Percentiles rank a stretch among this genome's conserved stretches.
phyloP scores from a whole-genome alignment of 345 rosid species.

The Citrus cavaleriei region DNA sequence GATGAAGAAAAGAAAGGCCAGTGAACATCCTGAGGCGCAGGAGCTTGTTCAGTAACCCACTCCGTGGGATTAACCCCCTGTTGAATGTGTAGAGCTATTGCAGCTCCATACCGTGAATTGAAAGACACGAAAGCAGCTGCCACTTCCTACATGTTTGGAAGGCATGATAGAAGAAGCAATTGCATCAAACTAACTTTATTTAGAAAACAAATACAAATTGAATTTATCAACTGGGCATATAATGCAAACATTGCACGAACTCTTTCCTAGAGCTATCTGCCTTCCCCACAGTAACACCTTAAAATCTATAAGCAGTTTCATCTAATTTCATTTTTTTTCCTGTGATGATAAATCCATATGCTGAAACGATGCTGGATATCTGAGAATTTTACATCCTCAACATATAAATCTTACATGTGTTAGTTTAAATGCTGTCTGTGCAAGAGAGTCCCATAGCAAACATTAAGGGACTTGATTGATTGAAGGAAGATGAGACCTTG shows the following conservation, averaged over 20 bases:
- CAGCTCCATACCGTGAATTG: slow-evolving; percentile 75
- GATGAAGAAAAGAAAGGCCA: slow-evolving; percentile 93
- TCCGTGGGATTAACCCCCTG: slow-evolving; percentile 79
- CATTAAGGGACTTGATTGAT: neutral
- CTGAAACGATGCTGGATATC: neutral
- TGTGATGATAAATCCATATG: neutral
- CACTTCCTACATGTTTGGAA: slow-evolving; percentile 54
- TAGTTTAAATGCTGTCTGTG: no score
- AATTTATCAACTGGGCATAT: neutral
- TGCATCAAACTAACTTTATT: slow-evolving; percentile 8
- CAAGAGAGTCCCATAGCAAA: neutral
- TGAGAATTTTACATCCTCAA: no score
- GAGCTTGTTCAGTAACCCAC: slow-evolving; percentile 90
- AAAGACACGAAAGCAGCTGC: slow-evolving; percentile 93
- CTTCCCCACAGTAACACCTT: neutral
- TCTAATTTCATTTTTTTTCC: neutral
- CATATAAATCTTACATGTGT: no score
- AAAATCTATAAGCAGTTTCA: neutral
- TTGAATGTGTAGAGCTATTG: slow-evolving; percentile 67
- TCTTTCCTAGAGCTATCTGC: slow-evolving; percentile 2
- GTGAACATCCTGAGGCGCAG: slow-evolving; percentile 78
- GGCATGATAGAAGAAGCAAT: neutral
- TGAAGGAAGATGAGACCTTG: neutral
- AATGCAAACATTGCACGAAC: neutral
- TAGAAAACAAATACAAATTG: neutral